These are phyloP conservation scores for Cryptosporidium felis DNA, from an alignment of 169 alveolate species.

Conservation along the genomic window DNA sequence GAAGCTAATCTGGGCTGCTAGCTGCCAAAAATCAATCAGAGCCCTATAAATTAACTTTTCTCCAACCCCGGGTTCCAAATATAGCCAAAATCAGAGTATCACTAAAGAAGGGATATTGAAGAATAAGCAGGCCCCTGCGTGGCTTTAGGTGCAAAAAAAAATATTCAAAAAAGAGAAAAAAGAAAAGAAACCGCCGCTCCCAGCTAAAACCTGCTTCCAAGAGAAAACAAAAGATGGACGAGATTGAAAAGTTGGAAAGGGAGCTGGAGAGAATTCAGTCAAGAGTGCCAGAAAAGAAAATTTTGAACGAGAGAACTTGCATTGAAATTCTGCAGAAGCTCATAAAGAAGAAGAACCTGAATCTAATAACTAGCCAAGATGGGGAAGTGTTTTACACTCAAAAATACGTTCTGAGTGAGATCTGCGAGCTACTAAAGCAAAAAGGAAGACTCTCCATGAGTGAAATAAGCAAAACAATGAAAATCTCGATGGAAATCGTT, in stretches of 20 bases:
- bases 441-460: not conserved
- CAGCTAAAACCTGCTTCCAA: too few species aligned
- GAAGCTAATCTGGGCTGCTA: too few species aligned
- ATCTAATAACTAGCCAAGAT: conserved; percentile 6
- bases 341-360: not conserved
- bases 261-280: not conserved
- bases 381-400: conserved; percentile 21
- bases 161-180: too few species aligned
- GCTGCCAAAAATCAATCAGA: too few species aligned
- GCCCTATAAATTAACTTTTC: too few species aligned
- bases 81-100: too few species aligned
- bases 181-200: too few species aligned
- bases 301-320: conserved; percentile 14
- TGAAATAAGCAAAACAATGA: not conserved
- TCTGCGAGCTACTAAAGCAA: not conserved
- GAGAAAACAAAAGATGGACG: too few species aligned
- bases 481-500: not conserved
- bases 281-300: not conserved
- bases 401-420: not conserved
- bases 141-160: too few species aligned
- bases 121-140: too few species aligned
- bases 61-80: too few species aligned
- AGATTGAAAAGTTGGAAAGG: not conserved
- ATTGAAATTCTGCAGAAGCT: conserved; percentile 22
- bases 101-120: too few species aligned